Evolutionary conservation across 2,329 filamentous ascomycete species (phyloP).

Genomic region (Ophiostoma sp.): DNA sequence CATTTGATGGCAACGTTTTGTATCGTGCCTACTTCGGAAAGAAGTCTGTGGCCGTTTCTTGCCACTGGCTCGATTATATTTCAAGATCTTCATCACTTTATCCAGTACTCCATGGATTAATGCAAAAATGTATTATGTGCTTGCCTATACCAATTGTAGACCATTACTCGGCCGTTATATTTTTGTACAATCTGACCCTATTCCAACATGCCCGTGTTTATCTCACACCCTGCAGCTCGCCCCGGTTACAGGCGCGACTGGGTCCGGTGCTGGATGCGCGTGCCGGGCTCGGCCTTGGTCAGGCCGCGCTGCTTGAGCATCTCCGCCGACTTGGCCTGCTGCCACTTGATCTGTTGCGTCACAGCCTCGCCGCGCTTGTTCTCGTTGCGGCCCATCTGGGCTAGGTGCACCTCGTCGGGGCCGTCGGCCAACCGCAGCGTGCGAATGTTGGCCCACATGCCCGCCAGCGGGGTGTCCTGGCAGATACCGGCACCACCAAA

Average conservation of each 20-base stretch:
- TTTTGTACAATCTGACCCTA: slow-evolving; percentile 17
- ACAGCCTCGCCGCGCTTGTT: slow-evolving; percentile 67
- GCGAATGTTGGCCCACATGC: slow-evolving; percentile 76
- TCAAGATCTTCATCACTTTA: background rate
- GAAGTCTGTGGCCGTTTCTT: background rate
- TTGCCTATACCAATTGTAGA: background rate
- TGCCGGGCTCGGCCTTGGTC: slow-evolving; percentile 50
- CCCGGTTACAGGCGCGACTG: slow-evolving; percentile 45
- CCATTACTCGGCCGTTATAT: background rate
- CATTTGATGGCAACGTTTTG: background rate
- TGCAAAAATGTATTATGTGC: background rate
- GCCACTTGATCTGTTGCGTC: slow-evolving; percentile 61
- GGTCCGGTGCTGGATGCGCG: slow-evolving; percentile 46
- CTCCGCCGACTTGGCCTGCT: slow-evolving; percentile 65
- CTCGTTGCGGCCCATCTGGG: slow-evolving; percentile 79
- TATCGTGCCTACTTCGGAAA: background rate
- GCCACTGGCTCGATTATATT: background rate
- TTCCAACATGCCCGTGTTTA: background rate
- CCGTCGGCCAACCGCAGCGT: slow-evolving; percentile 88
- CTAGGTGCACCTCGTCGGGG: slow-evolving; percentile 90
- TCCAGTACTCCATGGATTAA: background rate
- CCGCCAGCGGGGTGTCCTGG: slow-evolving; percentile 90
- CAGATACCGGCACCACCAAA: slow-evolving; percentile 89
- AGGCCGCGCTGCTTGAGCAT: slow-evolving; percentile 62
- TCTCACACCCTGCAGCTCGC: background rate